Evolutionary conservation across 2,329 filamentous ascomycete species (phyloP).

Genomic region (Sarocladium kiliense): DNA sequence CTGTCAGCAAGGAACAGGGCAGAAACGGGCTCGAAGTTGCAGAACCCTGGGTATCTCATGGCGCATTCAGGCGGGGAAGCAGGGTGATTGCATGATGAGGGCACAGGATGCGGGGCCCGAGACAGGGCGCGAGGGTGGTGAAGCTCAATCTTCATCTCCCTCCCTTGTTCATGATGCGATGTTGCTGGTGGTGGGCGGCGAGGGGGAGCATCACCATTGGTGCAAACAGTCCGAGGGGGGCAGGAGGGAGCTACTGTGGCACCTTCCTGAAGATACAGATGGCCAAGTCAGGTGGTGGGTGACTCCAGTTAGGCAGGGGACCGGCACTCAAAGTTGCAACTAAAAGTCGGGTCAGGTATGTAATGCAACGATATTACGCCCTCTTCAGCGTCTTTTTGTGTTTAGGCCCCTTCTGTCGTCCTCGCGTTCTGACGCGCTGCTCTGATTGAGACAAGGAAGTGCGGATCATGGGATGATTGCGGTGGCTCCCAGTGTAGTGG

Average conservation of each 20-base stretch:
- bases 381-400: not conserved
- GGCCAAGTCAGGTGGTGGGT: not conserved
- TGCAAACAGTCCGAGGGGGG: conserved; percentile 3
- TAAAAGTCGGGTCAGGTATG: not conserved
- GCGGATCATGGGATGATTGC: not conserved
- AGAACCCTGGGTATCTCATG: not conserved
- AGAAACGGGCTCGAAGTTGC: not conserved
- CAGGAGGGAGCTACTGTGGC: not conserved
- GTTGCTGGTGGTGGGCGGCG: not conserved
- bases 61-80: not conserved
- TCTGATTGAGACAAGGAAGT: not conserved
- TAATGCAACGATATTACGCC: conserved; percentile 3
- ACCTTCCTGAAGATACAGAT: not conserved
- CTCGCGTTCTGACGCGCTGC: not conserved
- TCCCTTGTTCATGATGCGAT: not conserved
- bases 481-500: not conserved
- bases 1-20: no score
- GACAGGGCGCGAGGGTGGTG: not conserved
- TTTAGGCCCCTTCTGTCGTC: not conserved
- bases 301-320: not conserved
- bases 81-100: not conserved
- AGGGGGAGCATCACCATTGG: conserved; percentile 1
- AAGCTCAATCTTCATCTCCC: conserved; percentile 4
- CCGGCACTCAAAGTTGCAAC: not conserved
- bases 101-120: not conserved